Base-by-base conservation (phyloP, 1,284 basidiomycete genomes). In the Trichosporon asahii region DNA sequence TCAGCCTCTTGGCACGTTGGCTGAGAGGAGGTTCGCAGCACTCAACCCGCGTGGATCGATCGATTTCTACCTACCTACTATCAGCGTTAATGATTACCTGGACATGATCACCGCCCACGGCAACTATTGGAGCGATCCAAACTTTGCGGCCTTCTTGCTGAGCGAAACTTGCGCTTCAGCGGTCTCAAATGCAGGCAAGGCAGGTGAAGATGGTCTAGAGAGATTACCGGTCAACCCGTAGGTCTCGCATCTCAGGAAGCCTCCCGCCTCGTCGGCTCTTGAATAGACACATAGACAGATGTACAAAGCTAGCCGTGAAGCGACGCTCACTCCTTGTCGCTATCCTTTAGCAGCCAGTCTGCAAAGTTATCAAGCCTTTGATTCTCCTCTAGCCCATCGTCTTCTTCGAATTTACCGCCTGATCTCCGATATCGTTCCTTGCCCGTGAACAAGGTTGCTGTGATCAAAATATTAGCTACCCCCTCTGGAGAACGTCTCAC, bases 321-420 rank as follows among this genome's bases (percentile, higher is more conserved):
- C 27, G 57, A 21, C 44, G 46, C n/a, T 12, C n/a, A 49, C 25
- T 14, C 69, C 23, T 75, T 73, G 60, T 78, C 78, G 8, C 77
- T 78, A 1, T 78, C 80, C 53, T 82, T 81, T 8, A 85, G 84
- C 60, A 98, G 85, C 94, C 94, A 98, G 33, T 90, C 84, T 0
- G 93, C 93, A 80, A 96, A 97, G 79, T 90, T 89, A 69, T 95
- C 93, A 77, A 96, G 81, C 64, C 95, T 88, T 78, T 89, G 88
- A 86, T 92, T 90, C 82, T 96, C 94, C 66, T 90, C 91, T 29
- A 76, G 75, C 18, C 80, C 83, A 11, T 89, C 89, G 0, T 87
- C 89, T 33, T 76, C 77, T 1, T 66, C 76, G 66, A 66, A 15
- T 67, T 31, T 75, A n/a, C 71, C 75, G 18, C 90, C 91, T 69